Evolutionary conservation across 768 basidiomycete genomes (phyloP).

Genomic region (Mrakia frigida): DNA sequence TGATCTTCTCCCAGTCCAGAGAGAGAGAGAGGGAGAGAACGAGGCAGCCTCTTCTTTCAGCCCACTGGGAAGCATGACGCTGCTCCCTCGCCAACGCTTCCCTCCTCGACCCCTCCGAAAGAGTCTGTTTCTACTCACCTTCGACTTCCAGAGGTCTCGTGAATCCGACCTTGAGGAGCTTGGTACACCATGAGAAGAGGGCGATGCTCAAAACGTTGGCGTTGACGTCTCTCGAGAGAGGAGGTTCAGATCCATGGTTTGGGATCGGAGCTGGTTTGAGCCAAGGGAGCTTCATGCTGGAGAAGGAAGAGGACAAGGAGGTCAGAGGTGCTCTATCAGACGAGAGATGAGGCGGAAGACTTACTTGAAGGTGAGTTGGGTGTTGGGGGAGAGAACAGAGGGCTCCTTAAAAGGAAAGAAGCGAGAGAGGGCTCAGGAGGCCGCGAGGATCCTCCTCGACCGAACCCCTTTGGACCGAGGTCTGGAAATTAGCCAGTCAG

Average conservation of each 20-base stretch:
- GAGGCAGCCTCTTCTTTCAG: no score
- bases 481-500: no score
- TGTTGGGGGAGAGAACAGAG: no score
- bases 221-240: conserved; percentile 23
- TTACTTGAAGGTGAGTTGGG: no score
- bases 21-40: no score
- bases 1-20: no score
- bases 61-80: background rate
- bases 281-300: conserved; percentile 20
- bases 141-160: conserved; percentile 57
- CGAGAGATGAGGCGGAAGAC: background rate
- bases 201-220: conserved; percentile 19
- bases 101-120: background rate
- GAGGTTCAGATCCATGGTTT: background rate
- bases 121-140: conserved; percentile 44
- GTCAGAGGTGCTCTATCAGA: no score
- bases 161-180: conserved; percentile 48
- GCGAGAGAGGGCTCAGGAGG: no score
- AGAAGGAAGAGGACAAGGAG: background rate
- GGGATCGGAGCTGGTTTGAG: conserved; percentile 25
- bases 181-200: conserved; percentile 29
- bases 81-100: background rate
- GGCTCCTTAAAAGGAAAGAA: no score
- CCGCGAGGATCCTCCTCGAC: no score
- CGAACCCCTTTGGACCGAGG: no score